Percentiles rank a stretch among this genome's conserved stretches.
Conservation (phyloP, 371 early-diverging fungal species). For the Nematocida ironsii region DNA sequence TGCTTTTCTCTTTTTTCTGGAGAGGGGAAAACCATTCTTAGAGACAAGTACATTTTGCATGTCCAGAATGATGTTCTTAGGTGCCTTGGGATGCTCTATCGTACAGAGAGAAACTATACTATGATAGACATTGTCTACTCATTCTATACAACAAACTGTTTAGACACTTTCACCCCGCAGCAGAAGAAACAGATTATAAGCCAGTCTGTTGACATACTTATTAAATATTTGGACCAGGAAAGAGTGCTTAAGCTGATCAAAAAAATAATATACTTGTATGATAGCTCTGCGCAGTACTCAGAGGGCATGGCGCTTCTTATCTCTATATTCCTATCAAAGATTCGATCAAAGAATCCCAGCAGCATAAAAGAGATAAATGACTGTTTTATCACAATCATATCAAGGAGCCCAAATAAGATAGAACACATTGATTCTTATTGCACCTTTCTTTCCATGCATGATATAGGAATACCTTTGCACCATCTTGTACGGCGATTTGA, state of each 20-base stretch:
- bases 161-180: conserved; percentile 11
- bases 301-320: conserved; percentile 49
- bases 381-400: conserved; percentile 42
- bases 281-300: conserved; percentile 53
- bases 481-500: conserved; percentile 48
- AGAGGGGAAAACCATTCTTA: conserved; percentile 34
- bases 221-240: conserved; percentile 22
- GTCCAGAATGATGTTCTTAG: conserved; percentile 26
- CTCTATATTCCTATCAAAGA: conserved; percentile 46
- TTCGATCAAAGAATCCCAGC: conserved; percentile 11
- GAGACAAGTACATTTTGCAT: conserved; percentile 39
- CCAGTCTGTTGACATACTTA: conserved; percentile 29
- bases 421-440: conserved; percentile 58
- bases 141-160: conserved; percentile 32
- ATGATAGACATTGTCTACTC: conserved; percentile 47
- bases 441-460: conserved; percentile 44
- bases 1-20: conserved; percentile 52
- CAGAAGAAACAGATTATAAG: conserved; percentile 49
- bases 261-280: conserved; percentile 47
- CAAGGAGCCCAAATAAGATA: conserved; percentile 51
- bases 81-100: conserved; percentile 44
- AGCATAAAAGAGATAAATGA: conserved; percentile 45
- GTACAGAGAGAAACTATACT: conserved; percentile 40
- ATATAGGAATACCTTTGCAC: conserved; percentile 55
- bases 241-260: conserved; percentile 15